phyloP scores from a whole-genome alignment of 352 stramenopile genomes.

The Phytophthora syringae region DNA sequence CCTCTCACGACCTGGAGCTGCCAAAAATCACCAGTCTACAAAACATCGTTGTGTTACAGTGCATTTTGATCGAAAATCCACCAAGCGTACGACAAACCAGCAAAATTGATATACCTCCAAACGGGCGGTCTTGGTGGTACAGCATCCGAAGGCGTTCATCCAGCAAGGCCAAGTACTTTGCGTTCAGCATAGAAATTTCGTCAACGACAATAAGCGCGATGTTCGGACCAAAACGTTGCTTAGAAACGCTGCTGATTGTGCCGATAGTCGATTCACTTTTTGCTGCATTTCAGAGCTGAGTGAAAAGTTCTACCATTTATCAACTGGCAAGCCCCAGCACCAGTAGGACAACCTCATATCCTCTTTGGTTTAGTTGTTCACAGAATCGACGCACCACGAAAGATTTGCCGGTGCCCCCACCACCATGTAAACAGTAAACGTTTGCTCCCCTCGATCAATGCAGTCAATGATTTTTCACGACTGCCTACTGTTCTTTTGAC shows the following conservation, averaged over 20 bases:
- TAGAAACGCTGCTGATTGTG: not conserved
- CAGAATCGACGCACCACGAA: not conserved
- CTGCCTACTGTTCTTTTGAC: not conserved
- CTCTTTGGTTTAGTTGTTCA: not conserved
- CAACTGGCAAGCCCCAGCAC: slow-evolving; percentile 11
- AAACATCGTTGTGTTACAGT: not conserved
- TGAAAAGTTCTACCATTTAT: slow-evolving; percentile 10
- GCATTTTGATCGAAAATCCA: too few species aligned
- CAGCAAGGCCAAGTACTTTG: slow-evolving; percentile 1
- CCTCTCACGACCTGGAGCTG: slow-evolving; percentile 2
- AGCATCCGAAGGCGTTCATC: slow-evolving; percentile 4
- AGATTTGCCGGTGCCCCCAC: slow-evolving; percentile 8
- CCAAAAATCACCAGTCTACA: slow-evolving; percentile 8
- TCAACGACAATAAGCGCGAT: slow-evolving; percentile 2
- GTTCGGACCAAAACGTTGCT: not conserved
- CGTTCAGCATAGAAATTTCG: slow-evolving; percentile 13
- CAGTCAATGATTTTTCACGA: not conserved
- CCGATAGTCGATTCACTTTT: slow-evolving; percentile 2
- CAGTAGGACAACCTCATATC: slow-evolving; percentile 15
- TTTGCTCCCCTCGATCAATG: not conserved
- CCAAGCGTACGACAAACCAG: slow-evolving; percentile 2
- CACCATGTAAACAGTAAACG: slow-evolving; percentile 5
- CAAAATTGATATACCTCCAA: slow-evolving; percentile 10
- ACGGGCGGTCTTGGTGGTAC: not conserved
- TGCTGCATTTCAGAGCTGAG: slow-evolving; percentile 13